Evolutionary conservation across 306 rosid genomes (phyloP).

Genomic region (Malus orientalis): DNA sequence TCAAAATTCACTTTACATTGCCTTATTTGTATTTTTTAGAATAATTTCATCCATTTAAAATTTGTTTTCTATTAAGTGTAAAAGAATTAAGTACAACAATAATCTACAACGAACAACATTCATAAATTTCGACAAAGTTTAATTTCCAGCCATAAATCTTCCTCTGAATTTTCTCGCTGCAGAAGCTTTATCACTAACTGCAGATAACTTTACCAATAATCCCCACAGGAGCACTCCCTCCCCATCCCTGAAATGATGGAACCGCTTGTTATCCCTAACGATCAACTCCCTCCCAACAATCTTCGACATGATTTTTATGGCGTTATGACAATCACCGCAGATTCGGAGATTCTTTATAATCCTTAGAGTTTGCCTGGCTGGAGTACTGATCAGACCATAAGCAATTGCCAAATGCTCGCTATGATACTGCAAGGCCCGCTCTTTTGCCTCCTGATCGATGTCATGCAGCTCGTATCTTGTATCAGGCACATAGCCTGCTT

Average conservation of each 20-base stretch:
- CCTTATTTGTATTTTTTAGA: no score
- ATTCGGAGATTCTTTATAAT: conserved; percentile 90
- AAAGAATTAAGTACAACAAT: neutral
- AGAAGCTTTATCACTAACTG: conserved; percentile 8
- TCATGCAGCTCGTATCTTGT: conserved; percentile 88
- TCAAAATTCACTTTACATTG: no score
- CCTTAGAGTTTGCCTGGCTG: conserved; percentile 87
- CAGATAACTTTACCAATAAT: conserved; percentile 58
- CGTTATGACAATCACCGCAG: conserved; percentile 94
- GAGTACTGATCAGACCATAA: conserved; percentile 92
- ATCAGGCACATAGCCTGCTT: conserved; percentile 91
- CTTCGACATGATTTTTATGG: conserved; percentile 81
- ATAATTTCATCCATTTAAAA: no score
- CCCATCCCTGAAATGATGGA: conserved; percentile 88
- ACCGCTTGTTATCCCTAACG: conserved; percentile 89
- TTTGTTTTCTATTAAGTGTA: neutral
- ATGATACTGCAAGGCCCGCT: conserved; percentile 86
- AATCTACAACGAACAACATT: neutral
- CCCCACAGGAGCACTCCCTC: conserved; percentile 78
- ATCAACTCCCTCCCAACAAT: conserved; percentile 92
- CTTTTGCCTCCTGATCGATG: conserved; percentile 85
- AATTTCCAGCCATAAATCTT: neutral
- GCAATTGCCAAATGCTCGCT: conserved; percentile 92
- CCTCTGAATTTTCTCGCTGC: conserved; percentile 1
- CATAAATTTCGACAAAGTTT: neutral